Conservation (phyloP, 179 eudicot species). For the Spergularia azorica region DNA sequence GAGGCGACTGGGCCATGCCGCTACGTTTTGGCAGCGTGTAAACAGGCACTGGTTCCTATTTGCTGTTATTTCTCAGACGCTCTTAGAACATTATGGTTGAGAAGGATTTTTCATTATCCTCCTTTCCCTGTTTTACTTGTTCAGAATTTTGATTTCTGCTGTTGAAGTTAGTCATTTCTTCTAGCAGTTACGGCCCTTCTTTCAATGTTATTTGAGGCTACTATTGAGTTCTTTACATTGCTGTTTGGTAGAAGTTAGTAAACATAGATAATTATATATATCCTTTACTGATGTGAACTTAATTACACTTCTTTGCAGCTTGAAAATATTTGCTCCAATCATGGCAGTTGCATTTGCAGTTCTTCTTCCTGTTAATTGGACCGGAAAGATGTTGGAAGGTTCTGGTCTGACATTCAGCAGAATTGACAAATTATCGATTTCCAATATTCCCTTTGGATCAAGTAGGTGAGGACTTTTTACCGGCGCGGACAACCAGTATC, state of each 20-base stretch:
- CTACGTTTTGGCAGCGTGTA: background rate
- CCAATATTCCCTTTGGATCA: constrained; percentile 79
- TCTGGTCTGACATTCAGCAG: constrained; percentile 61
- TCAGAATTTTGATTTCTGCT: background rate
- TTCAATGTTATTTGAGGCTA: background rate
- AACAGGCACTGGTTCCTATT: background rate
- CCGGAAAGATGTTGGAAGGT: constrained; percentile 53
- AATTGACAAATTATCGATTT: constrained; percentile 90
- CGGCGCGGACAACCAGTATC: background rate
- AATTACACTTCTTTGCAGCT: constrained; percentile 46
- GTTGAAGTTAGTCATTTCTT: background rate
- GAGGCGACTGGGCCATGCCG: constrained; percentile 2
- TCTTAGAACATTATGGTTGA: background rate
- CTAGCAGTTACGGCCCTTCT: background rate
- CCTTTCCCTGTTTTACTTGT: background rate
- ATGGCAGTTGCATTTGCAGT: constrained; percentile 67
- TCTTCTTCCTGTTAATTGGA: constrained; percentile 85
- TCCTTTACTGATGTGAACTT: constrained; percentile 13
- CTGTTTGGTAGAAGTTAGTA: background rate
- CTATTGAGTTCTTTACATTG: background rate
- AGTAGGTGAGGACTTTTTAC: constrained; percentile 51
- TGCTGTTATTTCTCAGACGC: background rate
- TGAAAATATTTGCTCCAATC: constrained; percentile 94
- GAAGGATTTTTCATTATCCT: background rate
- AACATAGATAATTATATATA: background rate